phyloP scores from a whole-genome alignment of 352 stramenopile genomes.

The Pythium chondricola region DNA sequence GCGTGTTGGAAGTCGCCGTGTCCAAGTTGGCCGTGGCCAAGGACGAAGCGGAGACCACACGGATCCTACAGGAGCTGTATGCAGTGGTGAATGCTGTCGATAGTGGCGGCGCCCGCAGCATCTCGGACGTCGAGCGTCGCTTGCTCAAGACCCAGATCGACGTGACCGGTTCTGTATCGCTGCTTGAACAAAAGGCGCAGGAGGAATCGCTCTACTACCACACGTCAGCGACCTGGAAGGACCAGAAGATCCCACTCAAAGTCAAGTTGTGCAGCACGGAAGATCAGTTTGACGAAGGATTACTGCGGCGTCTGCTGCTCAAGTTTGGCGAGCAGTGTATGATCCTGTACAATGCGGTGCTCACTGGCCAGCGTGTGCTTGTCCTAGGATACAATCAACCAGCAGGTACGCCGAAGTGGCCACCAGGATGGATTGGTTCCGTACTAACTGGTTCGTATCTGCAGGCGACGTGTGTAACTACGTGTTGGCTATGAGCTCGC shows the following conservation, averaged over 20 bases:
- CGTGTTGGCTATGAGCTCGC: slow-evolving; percentile 74
- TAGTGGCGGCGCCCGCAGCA: slow-evolving; percentile 44
- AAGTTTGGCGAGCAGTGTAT: slow-evolving; percentile 84
- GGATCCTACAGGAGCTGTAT: slow-evolving; percentile 55
- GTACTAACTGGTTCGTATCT: no score
- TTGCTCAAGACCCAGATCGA: slow-evolving; percentile 73
- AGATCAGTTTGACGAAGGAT: slow-evolving; percentile 79
- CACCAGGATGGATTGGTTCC: not conserved
- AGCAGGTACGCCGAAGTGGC: no score
- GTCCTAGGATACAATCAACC: slow-evolving; percentile 82
- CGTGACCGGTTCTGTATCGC: slow-evolving; percentile 23
- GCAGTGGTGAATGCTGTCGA: slow-evolving; percentile 70
- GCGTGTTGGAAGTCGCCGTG: slow-evolving; percentile 69
- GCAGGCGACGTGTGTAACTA: slow-evolving; percentile 84
- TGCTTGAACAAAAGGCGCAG: slow-evolving; percentile 33
- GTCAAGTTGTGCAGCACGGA: slow-evolving; percentile 81
- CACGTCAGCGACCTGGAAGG: slow-evolving; percentile 48
- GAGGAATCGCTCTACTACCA: slow-evolving; percentile 53
- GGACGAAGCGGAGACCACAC: slow-evolving; percentile 31
- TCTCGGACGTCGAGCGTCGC: slow-evolving; percentile 66
- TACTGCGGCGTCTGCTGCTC: slow-evolving; percentile 55
- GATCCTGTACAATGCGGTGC: slow-evolving; percentile 82
- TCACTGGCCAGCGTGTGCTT: slow-evolving; percentile 70
- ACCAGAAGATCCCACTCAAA: slow-evolving; percentile 57
- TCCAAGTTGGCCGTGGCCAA: slow-evolving; percentile 51